phyloP scores from a whole-genome alignment of 768 basidiomycete species.

The Clitopilus hobsonii region DNA sequence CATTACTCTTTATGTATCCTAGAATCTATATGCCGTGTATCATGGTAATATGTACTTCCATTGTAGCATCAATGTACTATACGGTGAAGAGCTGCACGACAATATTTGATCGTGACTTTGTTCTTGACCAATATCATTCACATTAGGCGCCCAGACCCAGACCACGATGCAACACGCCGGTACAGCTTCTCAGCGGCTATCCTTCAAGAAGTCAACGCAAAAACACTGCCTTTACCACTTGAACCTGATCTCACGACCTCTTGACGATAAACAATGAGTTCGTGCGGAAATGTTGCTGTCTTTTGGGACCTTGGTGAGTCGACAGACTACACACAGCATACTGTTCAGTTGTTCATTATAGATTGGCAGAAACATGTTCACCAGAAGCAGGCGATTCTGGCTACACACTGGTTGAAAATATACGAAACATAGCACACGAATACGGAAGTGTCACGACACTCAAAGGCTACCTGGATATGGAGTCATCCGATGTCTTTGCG shows the following conservation, averaged over 20 bases:
- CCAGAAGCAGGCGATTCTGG: slow-evolving; percentile 30
- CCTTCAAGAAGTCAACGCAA: no score
- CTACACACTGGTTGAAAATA: slow-evolving; percentile 38
- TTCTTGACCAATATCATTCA: no score
- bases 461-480: slow-evolving; percentile 39
- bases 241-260: background rate
- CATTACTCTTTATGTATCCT: no score
- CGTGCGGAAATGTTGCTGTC: slow-evolving; percentile 30
- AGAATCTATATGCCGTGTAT: no score
- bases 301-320: slow-evolving; percentile 26
- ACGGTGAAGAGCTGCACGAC: no score
- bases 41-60: no score
- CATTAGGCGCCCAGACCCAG: no score
- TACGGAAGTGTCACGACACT: slow-evolving; percentile 46
- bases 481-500: background rate
- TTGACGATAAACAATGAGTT: background rate
- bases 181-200: background rate
- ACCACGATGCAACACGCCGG: background rate
- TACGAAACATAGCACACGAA: slow-evolving; percentile 36
- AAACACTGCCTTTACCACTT: background rate
- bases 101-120: no score
- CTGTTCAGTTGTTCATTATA: background rate
- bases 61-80: no score
- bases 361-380: slow-evolving; percentile 29
- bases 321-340: background rate